Base-by-base conservation (phyloP, 495 filamentous ascomycete species). In the Trichoderma virens region DNA sequence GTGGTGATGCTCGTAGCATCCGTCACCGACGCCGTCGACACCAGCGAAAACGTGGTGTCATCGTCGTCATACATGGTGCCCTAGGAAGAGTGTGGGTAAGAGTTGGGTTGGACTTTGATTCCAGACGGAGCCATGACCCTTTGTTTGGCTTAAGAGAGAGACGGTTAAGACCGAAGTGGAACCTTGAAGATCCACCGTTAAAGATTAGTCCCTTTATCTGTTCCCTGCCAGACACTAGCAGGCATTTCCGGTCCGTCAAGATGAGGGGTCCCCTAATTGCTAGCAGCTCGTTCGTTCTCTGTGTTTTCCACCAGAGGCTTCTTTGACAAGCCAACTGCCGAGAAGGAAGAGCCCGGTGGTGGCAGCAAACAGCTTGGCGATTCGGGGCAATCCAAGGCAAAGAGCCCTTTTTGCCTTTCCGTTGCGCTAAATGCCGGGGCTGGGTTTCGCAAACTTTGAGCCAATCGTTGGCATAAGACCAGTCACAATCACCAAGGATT, bases 21-120 rank as follows among this genome's bases (percentile, higher is more conserved):
- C 23, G 51, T 56, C 27, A 56, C 51, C 27, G 51, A 56, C 51
- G 51, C 51, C 13, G 51, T 56, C 30, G 51, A 56, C 51, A 56
- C 51, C 51, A 56, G 51, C 51, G 51, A 56, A 56, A 56, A 56
- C 51, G 51, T 56, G 51, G 51, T 56, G 51, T 56, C 51, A 56
- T 56, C 51, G 51, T 56, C 51, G 51, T 30, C 51, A 30, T 56
- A 56, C 51, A 56, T 56, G 51, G 51, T 56, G 51, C 51, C 51
- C 51, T 28, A 56, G 51, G 13, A 56, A 28, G 51, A 8, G 51
- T 56, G 51, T 56, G 51, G 51, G 23, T 56, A 56, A 30, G 51
- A 56, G 25, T 28, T 30, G 11, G 51, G 25, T 28, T 30, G 23
- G 51, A 13, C 28, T 25, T 56, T 56, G 25, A 56, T 11, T 56